A percentile compares a stretch with the other conserved stretches of the same genome.
Conservation (phyloP, 2,329 filamentous ascomycete genomes). For the Paecilomyces variotii region DNA sequence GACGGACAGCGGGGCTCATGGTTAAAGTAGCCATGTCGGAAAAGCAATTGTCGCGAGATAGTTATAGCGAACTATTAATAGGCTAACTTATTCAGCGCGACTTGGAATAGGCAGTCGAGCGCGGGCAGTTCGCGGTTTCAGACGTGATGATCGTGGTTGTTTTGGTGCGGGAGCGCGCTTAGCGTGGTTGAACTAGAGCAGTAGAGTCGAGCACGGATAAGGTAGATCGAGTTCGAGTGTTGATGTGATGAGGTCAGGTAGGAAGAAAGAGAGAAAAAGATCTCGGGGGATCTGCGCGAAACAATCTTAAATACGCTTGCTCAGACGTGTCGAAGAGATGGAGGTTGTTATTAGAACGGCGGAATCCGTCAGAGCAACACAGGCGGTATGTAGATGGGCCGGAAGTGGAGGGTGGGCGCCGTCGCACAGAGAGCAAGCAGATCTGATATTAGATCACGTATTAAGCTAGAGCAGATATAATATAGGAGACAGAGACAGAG, state of each 20-base stretch:
- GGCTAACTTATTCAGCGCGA: background rate
- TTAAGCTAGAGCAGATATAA: background rate
- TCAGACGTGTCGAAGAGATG: background rate
- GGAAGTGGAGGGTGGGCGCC: background rate
- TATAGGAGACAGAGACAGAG: background rate
- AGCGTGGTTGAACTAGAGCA: background rate
- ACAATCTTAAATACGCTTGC: background rate
- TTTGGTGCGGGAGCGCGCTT: background rate
- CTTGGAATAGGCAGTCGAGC: background rate
- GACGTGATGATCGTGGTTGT: background rate
- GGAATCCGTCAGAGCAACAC: background rate
- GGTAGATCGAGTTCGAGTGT: background rate
- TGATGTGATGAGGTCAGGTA: background rate
- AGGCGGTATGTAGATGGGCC: background rate
- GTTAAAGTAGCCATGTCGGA: constrained; percentile 25
- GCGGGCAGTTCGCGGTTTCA: background rate
- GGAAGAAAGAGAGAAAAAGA: background rate
- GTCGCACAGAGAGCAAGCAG: background rate
- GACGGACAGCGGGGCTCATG: constrained; percentile 25
- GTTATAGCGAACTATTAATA: background rate
- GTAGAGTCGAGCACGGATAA: background rate
- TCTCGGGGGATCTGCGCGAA: background rate
- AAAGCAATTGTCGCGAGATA: background rate
- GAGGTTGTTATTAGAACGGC: background rate
- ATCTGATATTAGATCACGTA: background rate